Evolutionary conservation across 2,329 filamentous ascomycete genomes (phyloP), one percentile per base, ranked within the genome.

Genomic region (Botrytis deweyae): DNA sequence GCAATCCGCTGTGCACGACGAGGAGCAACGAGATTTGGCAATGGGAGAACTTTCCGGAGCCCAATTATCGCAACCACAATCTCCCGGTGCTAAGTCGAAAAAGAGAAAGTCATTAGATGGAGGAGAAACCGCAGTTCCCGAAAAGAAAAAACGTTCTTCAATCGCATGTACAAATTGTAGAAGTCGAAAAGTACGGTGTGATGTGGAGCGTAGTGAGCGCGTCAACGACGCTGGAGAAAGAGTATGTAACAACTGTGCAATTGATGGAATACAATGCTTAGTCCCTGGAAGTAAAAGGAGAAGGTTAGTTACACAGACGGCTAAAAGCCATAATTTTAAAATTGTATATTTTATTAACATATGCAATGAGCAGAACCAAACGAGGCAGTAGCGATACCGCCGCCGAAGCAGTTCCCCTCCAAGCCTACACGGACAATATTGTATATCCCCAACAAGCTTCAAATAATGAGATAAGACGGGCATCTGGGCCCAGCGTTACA

Each of bases 131-230:
- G 79, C 78, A 49, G 77, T 77, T 1, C 77, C 80, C 62, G 98
- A 97, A 84, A 88, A 94, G 80, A 89, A 97, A 84, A 88, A 94
- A 80, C 89, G 95, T 80, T 94, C 95, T n/a, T 94, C 94, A 16
- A 93, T 95, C 78, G 95, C 95, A 29, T 98, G 95, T 82, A 93
- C 94, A 76, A 94, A 92, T 79, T 97, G 95, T 83, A 89, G 95
- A 79, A 91, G 92, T 73, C 90, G 95, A 81, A 98, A 98, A 82
- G 95, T 98, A 61, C 90, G 95, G 73, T 98, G 95, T 85, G 95
- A 98, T 84, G 94, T 97, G 73, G 94, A 96, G 74, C 94, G 97
- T 82, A 92, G 76, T n/a, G 79, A 79, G 61, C 78, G 80, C 59
- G 70, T 78, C 49, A 77, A 75, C 18, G 75, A 77, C 8, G 76